Evolutionary conservation across 1,284 basidiomycete genomes (phyloP).

Genomic region (Pholiota adiposa): DNA sequence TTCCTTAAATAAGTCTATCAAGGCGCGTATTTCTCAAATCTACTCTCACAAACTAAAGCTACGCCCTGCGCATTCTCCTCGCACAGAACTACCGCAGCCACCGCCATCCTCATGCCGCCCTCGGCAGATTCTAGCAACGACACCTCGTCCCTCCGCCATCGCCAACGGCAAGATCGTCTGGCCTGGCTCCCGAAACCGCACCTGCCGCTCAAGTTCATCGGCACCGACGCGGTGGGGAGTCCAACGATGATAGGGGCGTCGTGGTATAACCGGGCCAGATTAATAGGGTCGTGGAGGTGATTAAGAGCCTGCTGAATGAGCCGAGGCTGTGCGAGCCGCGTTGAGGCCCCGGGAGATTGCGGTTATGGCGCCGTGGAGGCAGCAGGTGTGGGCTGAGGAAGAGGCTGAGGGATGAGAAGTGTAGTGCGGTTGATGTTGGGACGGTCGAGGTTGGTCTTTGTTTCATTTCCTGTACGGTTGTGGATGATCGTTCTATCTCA

Average conservation of each 20-base stretch:
- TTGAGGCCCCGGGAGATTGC: conserved; percentile 44
- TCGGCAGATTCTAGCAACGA: conserved; percentile 52
- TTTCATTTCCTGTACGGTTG: background rate
- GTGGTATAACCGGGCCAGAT: conserved; percentile 53
- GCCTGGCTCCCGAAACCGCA: conserved; percentile 40
- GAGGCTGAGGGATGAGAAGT: conserved; percentile 39
- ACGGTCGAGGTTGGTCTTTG: conserved; percentile 42
- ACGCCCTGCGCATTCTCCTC: background rate
- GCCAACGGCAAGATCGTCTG: conserved; percentile 43
- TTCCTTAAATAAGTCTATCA: conserved; percentile 45
- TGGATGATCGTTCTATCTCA: background rate
- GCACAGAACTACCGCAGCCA: conserved; percentile 49
- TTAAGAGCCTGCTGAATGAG: conserved; percentile 41
- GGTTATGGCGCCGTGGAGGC: conserved; percentile 52
- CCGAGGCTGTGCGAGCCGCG: conserved; percentile 37
- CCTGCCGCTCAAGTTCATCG: conserved; percentile 47
- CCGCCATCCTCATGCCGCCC: conserved; percentile 55
- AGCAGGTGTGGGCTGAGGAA: conserved; percentile 53
- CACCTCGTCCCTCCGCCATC: conserved; percentile 41
- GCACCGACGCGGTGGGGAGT: conserved; percentile 39
- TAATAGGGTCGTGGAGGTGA: conserved; percentile 37
- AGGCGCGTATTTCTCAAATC: conserved; percentile 30
- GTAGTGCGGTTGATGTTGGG: conserved; percentile 49
- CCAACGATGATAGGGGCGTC: conserved; percentile 48
- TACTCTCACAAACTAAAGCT: background rate